phyloP scores from a whole-genome alignment of 768 basidiomycete species.

The Infundibulicybe gibba region DNA sequence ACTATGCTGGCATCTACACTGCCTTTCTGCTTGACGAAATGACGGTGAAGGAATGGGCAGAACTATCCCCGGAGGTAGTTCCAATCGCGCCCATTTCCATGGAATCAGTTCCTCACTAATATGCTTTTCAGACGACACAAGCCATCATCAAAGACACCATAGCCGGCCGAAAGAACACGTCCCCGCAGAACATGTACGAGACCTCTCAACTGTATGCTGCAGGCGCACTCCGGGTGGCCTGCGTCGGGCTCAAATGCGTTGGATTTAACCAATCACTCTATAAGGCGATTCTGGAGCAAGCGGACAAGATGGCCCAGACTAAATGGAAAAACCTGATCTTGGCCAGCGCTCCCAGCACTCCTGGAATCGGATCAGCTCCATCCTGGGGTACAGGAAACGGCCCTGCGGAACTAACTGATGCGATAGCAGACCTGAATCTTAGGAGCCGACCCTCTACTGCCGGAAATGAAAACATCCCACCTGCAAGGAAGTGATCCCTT shows the following conservation, averaged over 20 bases:
- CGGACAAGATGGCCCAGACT: conserved; percentile 40
- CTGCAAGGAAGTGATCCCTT: conserved; percentile 4
- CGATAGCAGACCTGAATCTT: conserved; percentile 9
- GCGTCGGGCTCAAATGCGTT: conserved; percentile 71
- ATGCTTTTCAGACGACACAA: conserved; percentile 49
- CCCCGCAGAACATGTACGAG: conserved; percentile 77
- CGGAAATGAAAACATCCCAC: conserved; percentile 13
- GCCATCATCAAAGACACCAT: conserved; percentile 72
- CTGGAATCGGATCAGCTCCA: conserved; percentile 8
- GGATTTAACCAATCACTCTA: conserved; percentile 73
- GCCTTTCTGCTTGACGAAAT: conserved; percentile 64
- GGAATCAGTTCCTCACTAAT: conserved; percentile 4
- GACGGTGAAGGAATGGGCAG: conserved; percentile 64
- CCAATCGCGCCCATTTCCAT: neutral
- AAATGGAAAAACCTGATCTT: conserved; percentile 25
- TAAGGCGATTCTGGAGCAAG: conserved; percentile 61
- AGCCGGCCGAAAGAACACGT: conserved; percentile 65
- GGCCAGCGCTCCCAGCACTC: conserved; percentile 1
- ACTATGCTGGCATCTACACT: conserved; percentile 79
- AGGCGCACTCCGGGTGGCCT: conserved; percentile 71
- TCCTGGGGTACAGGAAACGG: conserved; percentile 8
- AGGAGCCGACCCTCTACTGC: conserved; percentile 1
- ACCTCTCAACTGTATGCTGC: conserved; percentile 66
- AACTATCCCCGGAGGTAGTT: conserved; percentile 59
- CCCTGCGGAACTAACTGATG: conserved; percentile 1